Evolutionary conservation across 495 filamentous ascomycete species (phyloP).

Genomic region (Peziza echinospora): DNA sequence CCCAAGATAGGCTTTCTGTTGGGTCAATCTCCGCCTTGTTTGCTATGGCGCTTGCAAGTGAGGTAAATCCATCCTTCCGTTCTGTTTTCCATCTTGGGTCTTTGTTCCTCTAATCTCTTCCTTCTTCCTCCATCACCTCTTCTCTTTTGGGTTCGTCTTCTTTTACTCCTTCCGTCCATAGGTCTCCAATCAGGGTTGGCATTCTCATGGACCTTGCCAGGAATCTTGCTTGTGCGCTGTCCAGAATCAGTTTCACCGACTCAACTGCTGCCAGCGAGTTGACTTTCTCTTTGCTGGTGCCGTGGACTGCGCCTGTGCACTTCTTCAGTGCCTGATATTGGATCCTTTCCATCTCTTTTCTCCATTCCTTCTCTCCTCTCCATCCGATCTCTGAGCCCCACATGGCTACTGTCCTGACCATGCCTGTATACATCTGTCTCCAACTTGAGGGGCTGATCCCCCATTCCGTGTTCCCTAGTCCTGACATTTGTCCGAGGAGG

Average conservation of each 20-base stretch:
- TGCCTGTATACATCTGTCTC: not conserved
- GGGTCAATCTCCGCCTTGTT: too few relatives aligned
- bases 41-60: too few relatives aligned
- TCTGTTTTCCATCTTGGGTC: not conserved
- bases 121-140: not conserved
- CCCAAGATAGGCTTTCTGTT: too few relatives aligned
- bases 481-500: not conserved
- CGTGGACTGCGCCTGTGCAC: not conserved
- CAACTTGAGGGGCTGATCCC: too few relatives aligned
- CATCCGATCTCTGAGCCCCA: too few relatives aligned
- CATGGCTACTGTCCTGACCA: not conserved
- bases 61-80: too few relatives aligned
- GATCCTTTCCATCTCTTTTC: too few relatives aligned
- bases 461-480: not conserved
- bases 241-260: not conserved
- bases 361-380: not conserved
- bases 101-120: too few relatives aligned
- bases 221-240: not conserved
- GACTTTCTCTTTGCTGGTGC: not conserved
- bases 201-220: not conserved
- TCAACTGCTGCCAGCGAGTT: not conserved
- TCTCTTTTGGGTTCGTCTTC: not conserved
- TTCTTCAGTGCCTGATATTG: too few relatives aligned
- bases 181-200: too few relatives aligned
- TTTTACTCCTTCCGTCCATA: not conserved